These are phyloP conservation scores for Ascochyta fabae DNA, from an alignment of 2,329 filamentous ascomycete species.

Conservation along the genomic window DNA sequence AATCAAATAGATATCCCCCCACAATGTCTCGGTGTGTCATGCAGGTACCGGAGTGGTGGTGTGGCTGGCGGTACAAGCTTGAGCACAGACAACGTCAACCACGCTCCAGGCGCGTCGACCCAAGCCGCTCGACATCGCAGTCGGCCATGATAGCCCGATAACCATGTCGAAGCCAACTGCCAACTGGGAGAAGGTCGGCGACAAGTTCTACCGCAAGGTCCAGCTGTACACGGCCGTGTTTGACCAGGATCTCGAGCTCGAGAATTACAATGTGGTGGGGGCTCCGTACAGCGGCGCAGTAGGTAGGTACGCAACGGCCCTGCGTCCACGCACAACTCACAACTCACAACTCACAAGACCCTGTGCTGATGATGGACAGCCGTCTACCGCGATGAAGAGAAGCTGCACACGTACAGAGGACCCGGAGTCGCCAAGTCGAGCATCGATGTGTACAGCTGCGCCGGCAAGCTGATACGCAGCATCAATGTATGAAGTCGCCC, in stretches of 20 bases:
- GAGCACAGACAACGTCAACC: conserved; percentile 19
- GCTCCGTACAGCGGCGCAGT: conserved; percentile 93
- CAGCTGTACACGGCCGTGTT: conserved; percentile 94
- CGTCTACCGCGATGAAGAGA: conserved; percentile 85
- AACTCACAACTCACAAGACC: not conserved
- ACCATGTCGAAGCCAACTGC: conserved; percentile 70
- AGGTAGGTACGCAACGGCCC: conserved; percentile 62
- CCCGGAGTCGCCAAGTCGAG: conserved; percentile 75
- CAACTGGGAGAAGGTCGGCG: conserved; percentile 92
- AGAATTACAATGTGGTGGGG: conserved; percentile 90
- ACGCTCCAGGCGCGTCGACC: conserved; percentile 10
- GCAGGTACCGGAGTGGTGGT: conserved; percentile 2
- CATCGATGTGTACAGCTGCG: conserved; percentile 93
- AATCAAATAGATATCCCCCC: not conserved
- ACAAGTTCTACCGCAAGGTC: conserved; percentile 93
- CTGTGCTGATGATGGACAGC: conserved; percentile 60
- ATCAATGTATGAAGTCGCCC: conserved; percentile 58
- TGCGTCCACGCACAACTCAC: not conserved
- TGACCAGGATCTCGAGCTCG: conserved; percentile 89
- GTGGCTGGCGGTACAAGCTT: conserved; percentile 11
- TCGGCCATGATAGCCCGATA: conserved; percentile 24
- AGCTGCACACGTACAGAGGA: conserved; percentile 79
- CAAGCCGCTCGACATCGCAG: not conserved
- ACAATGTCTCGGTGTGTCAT: not conserved
- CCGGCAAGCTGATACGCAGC: conserved; percentile 83